phyloP scores from a whole-genome alignment of 176 grass and related monocot genomes.

The Phyllostachys edulis region DNA sequence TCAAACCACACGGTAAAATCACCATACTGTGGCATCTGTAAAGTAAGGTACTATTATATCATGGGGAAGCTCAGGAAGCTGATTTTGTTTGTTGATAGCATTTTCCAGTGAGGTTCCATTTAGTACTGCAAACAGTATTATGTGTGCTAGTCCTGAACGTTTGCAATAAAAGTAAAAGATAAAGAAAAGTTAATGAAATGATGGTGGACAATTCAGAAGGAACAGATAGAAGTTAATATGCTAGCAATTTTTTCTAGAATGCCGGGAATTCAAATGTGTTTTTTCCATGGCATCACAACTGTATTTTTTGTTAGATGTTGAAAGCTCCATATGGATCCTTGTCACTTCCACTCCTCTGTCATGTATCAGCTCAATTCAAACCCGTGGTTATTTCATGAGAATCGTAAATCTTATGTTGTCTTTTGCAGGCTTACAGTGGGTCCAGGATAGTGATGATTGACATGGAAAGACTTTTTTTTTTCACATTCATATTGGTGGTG shows the following conservation, averaged over 20 bases:
- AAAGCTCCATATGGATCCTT: background rate
- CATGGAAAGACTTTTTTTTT: constrained; percentile 30
- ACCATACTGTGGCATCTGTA: background rate
- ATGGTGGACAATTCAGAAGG: background rate
- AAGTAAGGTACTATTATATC: background rate
- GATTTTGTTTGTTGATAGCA: background rate
- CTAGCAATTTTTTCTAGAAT: background rate
- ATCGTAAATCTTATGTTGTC: background rate
- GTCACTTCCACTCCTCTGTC: background rate
- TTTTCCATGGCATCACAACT: background rate
- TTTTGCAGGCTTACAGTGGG: constrained; percentile 62
- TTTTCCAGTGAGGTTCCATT: background rate
- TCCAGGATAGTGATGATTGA: constrained; percentile 61
- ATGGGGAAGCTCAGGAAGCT: background rate
- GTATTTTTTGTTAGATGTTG: background rate
- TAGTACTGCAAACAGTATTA: background rate
- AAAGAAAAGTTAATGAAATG: background rate
- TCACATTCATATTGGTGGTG: constrained; percentile 34
- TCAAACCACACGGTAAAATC: background rate
- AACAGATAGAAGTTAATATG: background rate
- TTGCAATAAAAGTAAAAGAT: background rate
- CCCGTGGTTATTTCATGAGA: background rate
- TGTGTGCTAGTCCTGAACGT: background rate
- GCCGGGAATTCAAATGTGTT: background rate
- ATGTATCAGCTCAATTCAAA: background rate